Conservation (phyloP, 1,284 basidiomycete genomes). For the Melampsora americana region DNA sequence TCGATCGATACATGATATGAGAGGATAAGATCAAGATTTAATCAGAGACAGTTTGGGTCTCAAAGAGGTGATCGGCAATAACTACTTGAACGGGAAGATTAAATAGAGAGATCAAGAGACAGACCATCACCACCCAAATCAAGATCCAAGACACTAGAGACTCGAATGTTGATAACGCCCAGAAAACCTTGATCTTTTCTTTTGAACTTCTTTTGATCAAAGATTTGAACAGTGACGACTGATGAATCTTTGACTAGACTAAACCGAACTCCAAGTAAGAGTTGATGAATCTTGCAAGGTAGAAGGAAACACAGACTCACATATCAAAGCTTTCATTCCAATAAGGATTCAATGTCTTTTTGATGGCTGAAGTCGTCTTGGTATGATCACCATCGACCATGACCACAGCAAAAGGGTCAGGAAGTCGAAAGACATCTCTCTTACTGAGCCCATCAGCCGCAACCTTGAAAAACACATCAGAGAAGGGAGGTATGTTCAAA, state of each 20-base stretch:
- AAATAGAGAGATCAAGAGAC: neutral
- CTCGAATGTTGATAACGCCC: constrained; percentile 85
- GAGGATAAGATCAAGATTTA: neutral
- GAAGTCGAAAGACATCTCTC: constrained; percentile 83
- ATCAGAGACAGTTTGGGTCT: neutral
- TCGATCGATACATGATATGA: neutral
- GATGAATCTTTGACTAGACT: constrained; percentile 85
- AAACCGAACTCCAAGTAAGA: constrained; percentile 58
- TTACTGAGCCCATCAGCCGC: constrained; percentile 83
- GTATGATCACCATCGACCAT: constrained; percentile 93
- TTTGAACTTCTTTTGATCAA: constrained; percentile 96
- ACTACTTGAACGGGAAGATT: neutral
- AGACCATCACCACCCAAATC: constrained; percentile 78
- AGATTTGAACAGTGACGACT: constrained; percentile 87
- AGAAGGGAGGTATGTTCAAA: neutral
- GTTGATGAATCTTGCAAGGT: constrained; percentile 88
- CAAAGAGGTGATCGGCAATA: neutral
- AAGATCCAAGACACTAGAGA: constrained; percentile 82
- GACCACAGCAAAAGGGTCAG: constrained; percentile 90
- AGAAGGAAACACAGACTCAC: constrained; percentile 64
- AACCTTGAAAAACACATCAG: constrained; percentile 56
- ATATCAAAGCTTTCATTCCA: constrained; percentile 93
- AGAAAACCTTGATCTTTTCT: constrained; percentile 90
- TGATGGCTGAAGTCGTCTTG: constrained; percentile 83
- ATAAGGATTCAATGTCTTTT: constrained; percentile 83